Conservation (phyloP, 805 yeast species). For the Pichia pseudocactophila region DNA sequence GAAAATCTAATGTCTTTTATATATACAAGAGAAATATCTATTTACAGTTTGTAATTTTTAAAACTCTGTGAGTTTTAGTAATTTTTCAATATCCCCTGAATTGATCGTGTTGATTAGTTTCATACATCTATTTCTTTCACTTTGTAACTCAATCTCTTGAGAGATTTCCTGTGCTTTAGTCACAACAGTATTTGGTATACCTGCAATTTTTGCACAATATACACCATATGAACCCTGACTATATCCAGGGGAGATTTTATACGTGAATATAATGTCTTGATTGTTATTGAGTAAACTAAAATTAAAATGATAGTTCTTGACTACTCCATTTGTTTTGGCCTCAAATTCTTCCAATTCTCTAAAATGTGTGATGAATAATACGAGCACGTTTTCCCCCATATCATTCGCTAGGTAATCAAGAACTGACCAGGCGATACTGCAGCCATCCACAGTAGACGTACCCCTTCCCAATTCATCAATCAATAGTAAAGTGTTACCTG, state of each 20-base stretch:
- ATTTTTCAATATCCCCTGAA: constrained; percentile 4
- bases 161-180: constrained; percentile 35
- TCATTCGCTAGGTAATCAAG: constrained; percentile 44
- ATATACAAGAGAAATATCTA: background rate
- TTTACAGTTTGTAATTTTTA: constrained; percentile 4
- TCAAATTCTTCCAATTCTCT: constrained; percentile 54
- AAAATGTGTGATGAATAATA: constrained; percentile 79
- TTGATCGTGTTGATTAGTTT: background rate
- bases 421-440: constrained; percentile 69
- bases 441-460: constrained; percentile 64
- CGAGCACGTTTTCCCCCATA: constrained; percentile 37
- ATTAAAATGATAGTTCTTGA: constrained; percentile 67
- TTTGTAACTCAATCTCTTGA: constrained; percentile 13
- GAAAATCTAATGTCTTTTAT: constrained; percentile 16
- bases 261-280: constrained; percentile 40
- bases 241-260: constrained; percentile 39
- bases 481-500: constrained; percentile 45
- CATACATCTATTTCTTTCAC: background rate
- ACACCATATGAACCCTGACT: constrained; percentile 70
- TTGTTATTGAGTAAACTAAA: constrained; percentile 26
- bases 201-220: constrained; percentile 75
- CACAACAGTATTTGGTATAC: constrained; percentile 41
- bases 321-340: constrained; percentile 27
- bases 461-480: constrained; percentile 78
- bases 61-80: constrained; percentile 18